Evolutionary conservation across 1,284 basidiomycete species (phyloP), one percentile per base, ranked within the genome.

Genomic region (Wolfiporia cocos): DNA sequence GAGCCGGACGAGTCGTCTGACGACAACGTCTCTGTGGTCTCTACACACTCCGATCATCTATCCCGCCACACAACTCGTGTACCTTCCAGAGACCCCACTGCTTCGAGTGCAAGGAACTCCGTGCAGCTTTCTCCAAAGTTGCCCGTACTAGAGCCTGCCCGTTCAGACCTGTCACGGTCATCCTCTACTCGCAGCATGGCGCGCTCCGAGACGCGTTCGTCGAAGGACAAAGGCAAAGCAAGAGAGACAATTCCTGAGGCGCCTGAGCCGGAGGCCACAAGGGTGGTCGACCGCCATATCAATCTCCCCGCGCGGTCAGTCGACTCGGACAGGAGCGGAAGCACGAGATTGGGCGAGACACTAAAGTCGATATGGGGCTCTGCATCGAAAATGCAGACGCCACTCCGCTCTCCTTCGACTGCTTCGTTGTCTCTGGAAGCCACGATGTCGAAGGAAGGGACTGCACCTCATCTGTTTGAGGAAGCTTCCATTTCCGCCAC

Each of bases 1-100:
- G 84, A 85, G 32, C 53, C 54, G 4, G 60, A 64, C 43, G 55
- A 53, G 20, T 55, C 58, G 20, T 50, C 54, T 0, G 63, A 63
- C 17, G 64, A 64, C 44, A 61, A 63, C 24, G 48, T 50, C 29
- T 48, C 54, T 17, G 49, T 56, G 17, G 30, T 56, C 10, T 54
- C 54, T 15, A 48, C 56, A 2, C 52, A 47, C 5, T 56, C 59
- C 1, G 54, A 59, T 12, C 47, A 47, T 12, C 47, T 49, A 6
- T 48, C 50, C 14, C 37, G 44, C 51, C 14, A 39, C 40, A 28
- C 40, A 28, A 46, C 52, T 30, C 56, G 59, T 12, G 56, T 53
- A 7, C 60, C 61, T 5, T 64, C 62, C 11, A 58, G 56, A 23
- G 51, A 56, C 37, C 46, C 49, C 1, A 49, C 41, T 44, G 37